Base-by-base conservation (phyloP, 371 early-diverging fungal species). In the Apophysomyces variabilis region DNA sequence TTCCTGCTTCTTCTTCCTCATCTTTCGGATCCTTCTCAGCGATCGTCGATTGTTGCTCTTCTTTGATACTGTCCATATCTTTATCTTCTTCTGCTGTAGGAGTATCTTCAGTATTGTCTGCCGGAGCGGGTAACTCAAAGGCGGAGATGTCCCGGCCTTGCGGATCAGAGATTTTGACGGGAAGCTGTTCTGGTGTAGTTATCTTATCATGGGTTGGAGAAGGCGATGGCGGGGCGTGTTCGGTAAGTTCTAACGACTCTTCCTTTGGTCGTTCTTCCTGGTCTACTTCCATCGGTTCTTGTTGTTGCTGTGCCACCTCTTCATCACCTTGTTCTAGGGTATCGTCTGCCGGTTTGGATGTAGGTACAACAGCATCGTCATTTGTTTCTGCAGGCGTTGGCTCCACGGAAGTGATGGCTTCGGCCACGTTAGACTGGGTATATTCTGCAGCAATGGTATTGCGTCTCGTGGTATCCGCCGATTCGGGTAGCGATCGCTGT, bases 381-480 rank as follows among this genome's bases (percentile, higher is more conserved):
- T 61, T 46, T 5, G 38, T 56, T 11, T 63, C 56, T 26, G 37
- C 16, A 38, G 32, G 38, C 1, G 7, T 38, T 4, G 16, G 16
- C 18, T 62, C 63, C 14, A 38, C 14, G 12, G 32, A 2, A 7
- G 26, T 35, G 35, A 46, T n/a, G 4, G 38, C 57, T 18, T 63
- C 63, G n/a, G 56, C 37, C 14, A 54, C 60, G 18, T 60, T 50
- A 38, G 45, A 54, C 54, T 50, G 54, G 47, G 63, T 36, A 21
- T 59, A 64, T 12, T 57, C 60, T 36, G 61, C 62, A 39, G 65
- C 61, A 47, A 71, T 66, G 8, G 68, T 68, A 46, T 70, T 67
- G 9, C 74, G 62, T 46, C 62, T 64, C 37, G 57, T 62, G 60
- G 64, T 43, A 16, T 50, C 54, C 54, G 54, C 54, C 54, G 54